Percentiles rank a stretch among this genome's conserved stretches.
phyloP scores from a whole-genome alignment of 805 yeast species.

The Cyberlindnera mrakii region DNA sequence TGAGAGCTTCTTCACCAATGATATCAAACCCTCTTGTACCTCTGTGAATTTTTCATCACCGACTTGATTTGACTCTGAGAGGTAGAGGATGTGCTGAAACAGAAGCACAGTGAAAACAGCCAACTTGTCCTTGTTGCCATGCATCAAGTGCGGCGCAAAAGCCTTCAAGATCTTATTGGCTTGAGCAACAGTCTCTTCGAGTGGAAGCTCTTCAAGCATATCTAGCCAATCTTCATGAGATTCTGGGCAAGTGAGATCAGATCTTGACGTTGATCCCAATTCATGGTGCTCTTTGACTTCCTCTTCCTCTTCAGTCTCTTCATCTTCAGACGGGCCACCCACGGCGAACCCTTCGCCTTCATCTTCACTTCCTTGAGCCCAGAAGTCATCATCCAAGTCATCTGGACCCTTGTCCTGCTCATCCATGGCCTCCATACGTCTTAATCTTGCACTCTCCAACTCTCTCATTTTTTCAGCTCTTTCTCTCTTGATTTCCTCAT shows the following conservation, averaged over 20 bases:
- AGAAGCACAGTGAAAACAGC: slow-evolving; percentile 58
- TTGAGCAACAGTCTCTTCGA: slow-evolving; percentile 38
- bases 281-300: slow-evolving; percentile 24
- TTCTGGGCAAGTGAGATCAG: slow-evolving; percentile 38
- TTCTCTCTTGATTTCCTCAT: slow-evolving; percentile 60
- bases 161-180: slow-evolving; percentile 51
- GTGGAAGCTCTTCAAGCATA: slow-evolving; percentile 28
- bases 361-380: slow-evolving; percentile 50
- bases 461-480: slow-evolving; percentile 52
- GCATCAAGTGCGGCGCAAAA: slow-evolving; percentile 72
- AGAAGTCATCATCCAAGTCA: slow-evolving; percentile 62
- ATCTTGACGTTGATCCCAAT: slow-evolving; percentile 9
- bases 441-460: slow-evolving; percentile 61
- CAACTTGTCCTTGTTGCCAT: slow-evolving; percentile 74
- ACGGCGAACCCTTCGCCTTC: slow-evolving; percentile 39
- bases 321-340: slow-evolving; percentile 24
- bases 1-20: slow-evolving; percentile 49
- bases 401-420: slow-evolving; percentile 50
- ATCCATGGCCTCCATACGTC: slow-evolving; percentile 68
- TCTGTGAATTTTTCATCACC: slow-evolving; percentile 30
- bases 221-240: slow-evolving; percentile 37
- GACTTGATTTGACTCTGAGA: slow-evolving; percentile 34
- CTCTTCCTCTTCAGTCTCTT: slow-evolving; percentile 23
- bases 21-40: slow-evolving; percentile 37
- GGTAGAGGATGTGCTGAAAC: slow-evolving; percentile 52